Evolutionary conservation across 306 rosid species (phyloP).

Genomic region (Cicer cuneatum): DNA sequence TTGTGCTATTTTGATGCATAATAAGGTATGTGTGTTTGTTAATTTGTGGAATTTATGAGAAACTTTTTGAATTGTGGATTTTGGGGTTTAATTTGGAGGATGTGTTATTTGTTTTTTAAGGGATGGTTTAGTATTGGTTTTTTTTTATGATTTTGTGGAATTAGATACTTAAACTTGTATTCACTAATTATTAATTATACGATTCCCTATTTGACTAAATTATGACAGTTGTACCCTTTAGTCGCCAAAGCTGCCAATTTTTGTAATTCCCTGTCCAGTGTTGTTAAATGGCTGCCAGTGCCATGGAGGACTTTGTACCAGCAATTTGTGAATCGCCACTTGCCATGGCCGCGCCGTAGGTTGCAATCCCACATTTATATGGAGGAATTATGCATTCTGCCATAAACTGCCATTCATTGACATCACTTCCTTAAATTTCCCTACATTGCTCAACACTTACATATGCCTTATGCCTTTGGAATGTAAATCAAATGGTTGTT

Average conservation of each 20-base stretch:
- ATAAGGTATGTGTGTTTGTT: constrained; percentile 62
- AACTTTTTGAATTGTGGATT: background rate
- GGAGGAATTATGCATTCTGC: background rate
- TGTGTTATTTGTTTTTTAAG: background rate
- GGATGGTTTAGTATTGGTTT: background rate
- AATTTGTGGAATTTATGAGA: background rate
- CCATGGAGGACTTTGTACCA: background rate
- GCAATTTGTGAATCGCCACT: background rate
- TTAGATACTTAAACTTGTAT: constrained; percentile 25
- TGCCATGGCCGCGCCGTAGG: background rate
- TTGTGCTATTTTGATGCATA: constrained; percentile 96
- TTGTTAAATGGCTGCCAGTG: background rate
- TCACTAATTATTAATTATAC: background rate
- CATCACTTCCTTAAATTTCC: constrained; percentile 4
- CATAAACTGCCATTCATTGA: background rate
- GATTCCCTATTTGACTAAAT: constrained; percentile 1
- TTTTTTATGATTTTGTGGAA: background rate
- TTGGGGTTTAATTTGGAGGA: constrained; percentile 10
- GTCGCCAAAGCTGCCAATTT: constrained; percentile 3
- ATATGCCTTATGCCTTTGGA: too few species aligned
- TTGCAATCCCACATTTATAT: constrained; percentile 4
- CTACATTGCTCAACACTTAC: too few species aligned
- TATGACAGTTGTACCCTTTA: constrained; percentile 8
- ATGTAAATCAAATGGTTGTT: too few species aligned
- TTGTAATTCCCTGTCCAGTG: constrained; percentile 3